Evolutionary conservation across 2,329 filamentous ascomycete species (phyloP).

Genomic region (Exophiala xenobiotica): DNA sequence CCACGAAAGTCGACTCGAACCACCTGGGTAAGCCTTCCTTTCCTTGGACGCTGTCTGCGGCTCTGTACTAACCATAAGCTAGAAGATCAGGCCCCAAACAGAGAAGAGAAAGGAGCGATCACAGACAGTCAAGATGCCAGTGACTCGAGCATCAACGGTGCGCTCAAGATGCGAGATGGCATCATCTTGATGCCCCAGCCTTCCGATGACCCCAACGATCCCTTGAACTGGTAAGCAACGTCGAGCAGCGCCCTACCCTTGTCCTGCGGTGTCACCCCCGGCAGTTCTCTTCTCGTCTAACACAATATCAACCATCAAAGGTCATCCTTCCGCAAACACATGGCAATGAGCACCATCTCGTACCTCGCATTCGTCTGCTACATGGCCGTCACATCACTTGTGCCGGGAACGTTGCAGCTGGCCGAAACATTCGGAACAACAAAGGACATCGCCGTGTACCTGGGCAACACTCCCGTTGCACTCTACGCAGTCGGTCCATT

Average conservation of each 20-base stretch:
- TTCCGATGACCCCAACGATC: constrained; percentile 21
- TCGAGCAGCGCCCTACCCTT: no score
- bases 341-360: neutral
- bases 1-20: no score
- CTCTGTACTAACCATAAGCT: no score
- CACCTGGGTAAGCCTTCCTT: no score
- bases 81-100: no score
- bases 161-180: neutral
- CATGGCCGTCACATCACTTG: neutral
- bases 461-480: neutral
- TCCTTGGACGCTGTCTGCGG: no score
- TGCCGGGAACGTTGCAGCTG: neutral
- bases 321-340: neutral
- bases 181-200: constrained; percentile 20
- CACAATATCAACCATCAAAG: no score
- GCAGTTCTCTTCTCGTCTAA: no score
- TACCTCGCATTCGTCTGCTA: neutral
- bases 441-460: neutral
- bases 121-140: neutral
- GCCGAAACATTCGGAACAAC: neutral
- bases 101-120: neutral
- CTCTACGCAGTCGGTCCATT: neutral
- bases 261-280: no score
- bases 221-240: constrained; percentile 18
- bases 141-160: neutral